phyloP scores from a whole-genome alignment of 768 basidiomycete species.

The Collybia nuda region DNA sequence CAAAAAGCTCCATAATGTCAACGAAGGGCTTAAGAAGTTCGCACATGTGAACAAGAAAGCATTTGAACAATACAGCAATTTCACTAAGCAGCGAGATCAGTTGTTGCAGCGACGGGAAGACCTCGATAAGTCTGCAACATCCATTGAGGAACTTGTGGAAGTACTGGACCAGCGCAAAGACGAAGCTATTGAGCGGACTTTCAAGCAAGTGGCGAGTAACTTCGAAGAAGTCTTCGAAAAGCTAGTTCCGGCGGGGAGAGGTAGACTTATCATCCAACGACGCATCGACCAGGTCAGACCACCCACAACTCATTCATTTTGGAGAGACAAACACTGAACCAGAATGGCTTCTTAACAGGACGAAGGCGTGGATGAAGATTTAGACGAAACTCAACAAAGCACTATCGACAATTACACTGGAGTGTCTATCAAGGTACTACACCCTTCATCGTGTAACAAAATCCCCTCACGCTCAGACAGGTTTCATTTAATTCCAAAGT shows the following conservation, averaged over 20 bases:
- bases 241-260: constrained; percentile 91
- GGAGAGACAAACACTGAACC: neutral
- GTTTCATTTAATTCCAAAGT: constrained; percentile 99
- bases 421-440: constrained; percentile 83
- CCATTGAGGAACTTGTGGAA: constrained; percentile 90
- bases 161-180: constrained; percentile 97
- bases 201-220: constrained; percentile 96
- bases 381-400: constrained; percentile 70
- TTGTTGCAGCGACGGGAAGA: constrained; percentile 85
- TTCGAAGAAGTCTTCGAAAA: constrained; percentile 98
- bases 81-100: constrained; percentile 96
- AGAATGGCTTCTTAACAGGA: constrained; percentile 41
- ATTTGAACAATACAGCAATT: constrained; percentile 97
- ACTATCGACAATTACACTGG: constrained; percentile 94
- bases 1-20: constrained; percentile 89
- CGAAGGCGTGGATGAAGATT: constrained; percentile 72
- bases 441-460: neutral
- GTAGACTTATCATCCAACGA: constrained; percentile 89
- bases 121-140: constrained; percentile 83
- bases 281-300: constrained; percentile 74
- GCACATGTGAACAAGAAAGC: constrained; percentile 99
- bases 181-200: constrained; percentile 97
- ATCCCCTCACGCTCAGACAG: constrained; percentile 33
- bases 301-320: neutral
- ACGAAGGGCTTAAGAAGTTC: constrained; percentile 93